Conservation (phyloP, 2,329 filamentous ascomycete genomes). For the Diaporthe helianthi region DNA sequence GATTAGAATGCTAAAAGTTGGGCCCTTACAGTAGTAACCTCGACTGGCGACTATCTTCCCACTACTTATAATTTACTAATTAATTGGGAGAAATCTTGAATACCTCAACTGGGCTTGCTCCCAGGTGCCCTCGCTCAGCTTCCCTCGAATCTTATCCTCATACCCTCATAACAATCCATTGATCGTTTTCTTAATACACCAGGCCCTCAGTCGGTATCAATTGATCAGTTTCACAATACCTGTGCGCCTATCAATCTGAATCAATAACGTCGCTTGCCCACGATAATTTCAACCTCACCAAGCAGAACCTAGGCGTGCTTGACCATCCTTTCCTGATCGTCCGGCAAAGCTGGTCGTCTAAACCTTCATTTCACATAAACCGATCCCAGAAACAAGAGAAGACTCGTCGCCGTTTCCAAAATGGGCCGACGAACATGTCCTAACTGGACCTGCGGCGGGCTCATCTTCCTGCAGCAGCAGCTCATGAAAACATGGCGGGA, state of each 20-base stretch:
- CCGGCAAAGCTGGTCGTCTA: background rate
- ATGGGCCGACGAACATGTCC: background rate
- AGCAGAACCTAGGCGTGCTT: background rate
- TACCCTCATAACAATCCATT: too few relatives aligned
- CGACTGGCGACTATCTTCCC: background rate
- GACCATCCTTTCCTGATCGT: background rate
- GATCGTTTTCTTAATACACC: too few relatives aligned
- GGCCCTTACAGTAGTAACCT: background rate
- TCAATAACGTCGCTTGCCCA: background rate
- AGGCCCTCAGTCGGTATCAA: background rate
- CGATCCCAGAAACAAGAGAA: background rate
- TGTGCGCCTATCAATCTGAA: background rate
- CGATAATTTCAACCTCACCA: background rate
- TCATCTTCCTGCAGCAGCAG: background rate
- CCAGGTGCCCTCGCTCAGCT: too few relatives aligned
- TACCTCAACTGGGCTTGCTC: too few relatives aligned
- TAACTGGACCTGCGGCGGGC: too few relatives aligned
- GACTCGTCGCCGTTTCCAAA: background rate
- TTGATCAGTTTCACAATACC: background rate
- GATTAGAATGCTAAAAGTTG: too few relatives aligned
- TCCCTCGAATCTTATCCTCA: background rate
- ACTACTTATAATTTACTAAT: too few relatives aligned
- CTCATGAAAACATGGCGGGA: background rate
- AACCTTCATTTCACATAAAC: rapidly evolving
- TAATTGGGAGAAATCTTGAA: background rate